Base-by-base conservation (phyloP, 805 yeast genomes). In the Candida jianshihensis region DNA sequence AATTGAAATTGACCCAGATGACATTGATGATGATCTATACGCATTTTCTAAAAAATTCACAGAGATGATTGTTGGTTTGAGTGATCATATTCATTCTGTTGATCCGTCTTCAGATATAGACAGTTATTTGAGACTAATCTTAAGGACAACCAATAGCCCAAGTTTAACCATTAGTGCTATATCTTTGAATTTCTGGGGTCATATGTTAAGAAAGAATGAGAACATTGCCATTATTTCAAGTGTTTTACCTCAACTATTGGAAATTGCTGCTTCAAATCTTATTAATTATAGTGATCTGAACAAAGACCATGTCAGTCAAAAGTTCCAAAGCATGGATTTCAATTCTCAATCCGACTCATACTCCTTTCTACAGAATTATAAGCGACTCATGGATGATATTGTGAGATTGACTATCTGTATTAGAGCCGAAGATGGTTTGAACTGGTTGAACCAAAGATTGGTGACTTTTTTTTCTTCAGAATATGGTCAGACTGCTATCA, bases 161-260 rank as follows among this genome's bases (percentile, higher is more conserved):
- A 84, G 95, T 49, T 68, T 92, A 38, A 81, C 90, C n/a, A 80
- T 90, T 3, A 81, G 95, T 34, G 96, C 96, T 0, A 68, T 92
- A 14, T 84, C 96, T 0, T 61, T 92, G 35, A 96, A 88, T 55
- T 82, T 92, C 64, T 94, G 98, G 98, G 87, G 95, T 42, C 75
- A 90, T 2, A 76, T 90, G 46, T 63, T 94, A 35, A 71, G 99
- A 49, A 75, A 80, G 39, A 96, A 88, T 47, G 74, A 76, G 11
- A 71, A 70, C 44, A 65, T 68, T 6, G 71, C 74, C 26, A 49
- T 65, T 22, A 75, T 82, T 29, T 68, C 69, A 35, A 61, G 62
- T 7, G 59, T 81, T 13, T 61, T 85, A 38, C 81, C 92, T 14
- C 77, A 75, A 13, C 62, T 92, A 28, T 63, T 94, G 33, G 84